These are phyloP conservation scores for Allomyces arbusculus DNA, from an alignment of 192 early-diverging fungal species.

Conservation along the genomic window DNA sequence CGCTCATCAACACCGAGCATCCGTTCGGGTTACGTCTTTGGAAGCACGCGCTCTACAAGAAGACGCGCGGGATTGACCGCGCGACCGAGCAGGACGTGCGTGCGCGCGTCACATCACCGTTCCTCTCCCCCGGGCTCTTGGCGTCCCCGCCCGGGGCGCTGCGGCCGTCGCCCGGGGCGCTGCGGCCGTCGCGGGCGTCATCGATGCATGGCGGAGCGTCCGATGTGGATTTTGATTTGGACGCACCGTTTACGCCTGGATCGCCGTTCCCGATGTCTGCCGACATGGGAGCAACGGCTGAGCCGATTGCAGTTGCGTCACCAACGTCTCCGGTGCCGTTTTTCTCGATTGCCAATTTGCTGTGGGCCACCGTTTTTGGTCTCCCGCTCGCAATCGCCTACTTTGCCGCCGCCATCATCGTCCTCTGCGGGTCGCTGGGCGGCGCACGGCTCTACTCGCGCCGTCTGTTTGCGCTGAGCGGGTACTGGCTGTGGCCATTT, in stretches of 20 bases:
- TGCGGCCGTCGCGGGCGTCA: too few species aligned
- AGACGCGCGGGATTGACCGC: constrained; percentile 63
- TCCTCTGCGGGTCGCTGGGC: constrained; percentile 30
- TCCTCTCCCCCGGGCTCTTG: constrained; percentile 35
- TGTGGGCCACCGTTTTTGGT: constrained; percentile 71
- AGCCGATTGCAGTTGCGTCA: too few species aligned
- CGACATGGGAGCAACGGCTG: too few species aligned
- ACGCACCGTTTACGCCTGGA: too few species aligned
- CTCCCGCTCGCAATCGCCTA: constrained; percentile 67
- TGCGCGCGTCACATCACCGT: constrained; percentile 21
- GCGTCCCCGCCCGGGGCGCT: constrained; percentile 21
- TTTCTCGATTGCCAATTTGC: constrained; percentile 41
- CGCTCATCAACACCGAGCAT: constrained; percentile 61
- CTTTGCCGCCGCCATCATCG: constrained; percentile 25
- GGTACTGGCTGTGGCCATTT: constrained; percentile 93
- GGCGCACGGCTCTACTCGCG: constrained; percentile 34
- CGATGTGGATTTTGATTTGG: too few species aligned
- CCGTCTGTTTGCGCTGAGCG: constrained; percentile 51
- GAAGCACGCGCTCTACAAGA: constrained; percentile 96
- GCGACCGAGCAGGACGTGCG: constrained; percentile 66
- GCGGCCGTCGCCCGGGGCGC: too few species aligned
- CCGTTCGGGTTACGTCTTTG: constrained; percentile 88
- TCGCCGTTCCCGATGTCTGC: too few species aligned
- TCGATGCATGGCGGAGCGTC: too few species aligned
- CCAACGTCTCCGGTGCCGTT: too few species aligned